Evolutionary conservation across 2,329 filamentous ascomycete species (phyloP), one percentile per base, ranked within the genome.

Genomic region (Neoscytalidium dimidiatum): DNA sequence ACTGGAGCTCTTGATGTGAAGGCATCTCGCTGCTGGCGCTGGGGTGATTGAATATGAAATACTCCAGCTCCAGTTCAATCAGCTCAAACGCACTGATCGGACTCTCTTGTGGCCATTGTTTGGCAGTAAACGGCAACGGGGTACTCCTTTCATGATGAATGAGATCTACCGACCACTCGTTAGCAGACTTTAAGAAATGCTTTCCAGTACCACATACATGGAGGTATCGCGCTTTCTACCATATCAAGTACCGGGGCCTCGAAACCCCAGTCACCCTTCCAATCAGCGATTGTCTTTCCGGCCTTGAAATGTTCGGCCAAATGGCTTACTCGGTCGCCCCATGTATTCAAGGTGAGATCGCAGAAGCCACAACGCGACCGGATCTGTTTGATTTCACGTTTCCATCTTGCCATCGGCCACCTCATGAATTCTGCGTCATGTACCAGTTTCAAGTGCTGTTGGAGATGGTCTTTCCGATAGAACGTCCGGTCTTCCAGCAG

Each of bases 181-280:
- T 46, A 46, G 43, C 46, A 0, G 21, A 26, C 11, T 0, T 1
- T 1, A 29, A 11, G 46, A 0, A 14, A 49, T 5, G 11, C 21
- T 1, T 49, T 4, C 56, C 67, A 66, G 63, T 74, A 44, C 62
- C 71, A 67, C 52, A 71, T 65, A 67, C 72, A 68, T 74, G 72
- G 67, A 29, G 71, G 65, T 56, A 73, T 68, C 33, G 73, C 66
- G 19, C 68, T 71, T 41, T 71, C 62, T 21, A 68, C 66, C 29
- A 71, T 56, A 11, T 65, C 62, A 21, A 66, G 19, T 7, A 66
- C 67, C 7, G 51, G 64, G 11, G 67, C 66, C 19, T 71, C 69
- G 33, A 73, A 69, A 0, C 72, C 72, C 70, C 72, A 72, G 6
- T 71, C 70, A 2, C 72, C 72, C 38, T 72, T 64, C 72, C 72